phyloP scores from a whole-genome alignment of 2,329 filamentous ascomycete species.

The Didymellaceae sp. region DNA sequence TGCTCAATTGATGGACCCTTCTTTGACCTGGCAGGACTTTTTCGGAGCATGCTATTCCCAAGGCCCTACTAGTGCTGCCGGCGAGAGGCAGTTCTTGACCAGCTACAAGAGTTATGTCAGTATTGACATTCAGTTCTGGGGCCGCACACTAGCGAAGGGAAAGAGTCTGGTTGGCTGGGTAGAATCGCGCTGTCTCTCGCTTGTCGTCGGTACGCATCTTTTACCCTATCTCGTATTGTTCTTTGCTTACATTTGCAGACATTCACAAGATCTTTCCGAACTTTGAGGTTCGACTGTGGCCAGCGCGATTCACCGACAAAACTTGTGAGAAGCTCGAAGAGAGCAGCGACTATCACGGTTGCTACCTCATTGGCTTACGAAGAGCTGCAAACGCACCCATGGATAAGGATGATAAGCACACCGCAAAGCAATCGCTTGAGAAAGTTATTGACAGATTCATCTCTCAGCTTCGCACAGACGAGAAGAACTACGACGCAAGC shows the following conservation, averaged over 20 bases:
- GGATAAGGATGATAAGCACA: constrained; percentile 49
- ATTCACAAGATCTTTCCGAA: constrained; percentile 60
- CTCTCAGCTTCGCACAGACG: constrained; percentile 41
- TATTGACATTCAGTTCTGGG: constrained; percentile 71
- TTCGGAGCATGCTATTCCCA: constrained; percentile 15
- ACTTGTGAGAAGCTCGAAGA: constrained; percentile 16
- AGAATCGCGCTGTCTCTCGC: constrained; percentile 64
- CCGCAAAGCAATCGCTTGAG: constrained; percentile 54
- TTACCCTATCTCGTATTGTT: no score
- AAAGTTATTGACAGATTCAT: constrained; percentile 45
- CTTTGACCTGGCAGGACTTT: constrained; percentile 40
- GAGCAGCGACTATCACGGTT: constrained; percentile 62
- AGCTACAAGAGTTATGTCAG: constrained; percentile 63
- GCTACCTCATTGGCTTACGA: constrained; percentile 66
- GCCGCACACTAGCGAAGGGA: constrained; percentile 61
- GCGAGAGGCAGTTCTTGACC: constrained; percentile 56
- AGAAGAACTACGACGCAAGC: constrained; percentile 46
- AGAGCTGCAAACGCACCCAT: constrained; percentile 13
- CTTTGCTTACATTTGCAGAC: constrained; percentile 52
- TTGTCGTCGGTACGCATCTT: constrained; percentile 63
- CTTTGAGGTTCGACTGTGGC: constrained; percentile 67
- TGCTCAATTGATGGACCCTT: constrained; percentile 44
- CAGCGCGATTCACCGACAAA: constrained; percentile 59
- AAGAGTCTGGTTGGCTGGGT: constrained; percentile 67
- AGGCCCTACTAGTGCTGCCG: background rate